phyloP scores from a whole-genome alignment of 2,329 filamentous ascomycete species.

The Trichoderma guizhouense region DNA sequence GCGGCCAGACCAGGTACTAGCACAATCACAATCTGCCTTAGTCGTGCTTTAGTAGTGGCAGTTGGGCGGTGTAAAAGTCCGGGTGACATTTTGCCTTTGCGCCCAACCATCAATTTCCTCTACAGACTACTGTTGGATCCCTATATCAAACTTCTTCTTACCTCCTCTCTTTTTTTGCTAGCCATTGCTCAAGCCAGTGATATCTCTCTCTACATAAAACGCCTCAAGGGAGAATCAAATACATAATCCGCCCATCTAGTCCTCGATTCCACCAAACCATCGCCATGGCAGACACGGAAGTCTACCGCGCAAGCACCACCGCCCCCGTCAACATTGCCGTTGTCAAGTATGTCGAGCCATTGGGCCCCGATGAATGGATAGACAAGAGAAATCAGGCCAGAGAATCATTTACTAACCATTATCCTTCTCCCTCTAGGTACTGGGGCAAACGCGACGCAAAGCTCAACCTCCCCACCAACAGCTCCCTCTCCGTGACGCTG shows the following conservation, averaged over 20 bases:
- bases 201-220: not conserved
- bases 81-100: conserved; percentile 3
- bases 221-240: not conserved
- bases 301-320: conserved; percentile 92
- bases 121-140: not conserved
- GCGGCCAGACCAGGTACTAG: not conserved
- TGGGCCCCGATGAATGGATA: not conserved
- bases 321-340: conserved; percentile 98
- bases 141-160: not conserved
- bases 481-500: conserved; percentile 93
- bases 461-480: conserved; percentile 96
- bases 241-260: no score
- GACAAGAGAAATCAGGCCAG: not conserved
- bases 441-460: conserved; percentile 96
- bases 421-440: conserved; percentile 44
- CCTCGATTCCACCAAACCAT: conserved; percentile 18
- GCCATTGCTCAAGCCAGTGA: not conserved
- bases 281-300: conserved; percentile 48
- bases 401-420: not conserved
- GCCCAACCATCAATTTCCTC: conserved; percentile 3
- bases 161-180: not conserved
- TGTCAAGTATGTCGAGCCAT: conserved; percentile 65
- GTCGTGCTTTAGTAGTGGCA: not conserved
- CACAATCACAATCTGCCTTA: not conserved
- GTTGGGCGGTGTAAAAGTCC: conserved; percentile 14